Base-by-base conservation (phyloP, 257 asterid genomes). In the Leonotis leonurus region DNA sequence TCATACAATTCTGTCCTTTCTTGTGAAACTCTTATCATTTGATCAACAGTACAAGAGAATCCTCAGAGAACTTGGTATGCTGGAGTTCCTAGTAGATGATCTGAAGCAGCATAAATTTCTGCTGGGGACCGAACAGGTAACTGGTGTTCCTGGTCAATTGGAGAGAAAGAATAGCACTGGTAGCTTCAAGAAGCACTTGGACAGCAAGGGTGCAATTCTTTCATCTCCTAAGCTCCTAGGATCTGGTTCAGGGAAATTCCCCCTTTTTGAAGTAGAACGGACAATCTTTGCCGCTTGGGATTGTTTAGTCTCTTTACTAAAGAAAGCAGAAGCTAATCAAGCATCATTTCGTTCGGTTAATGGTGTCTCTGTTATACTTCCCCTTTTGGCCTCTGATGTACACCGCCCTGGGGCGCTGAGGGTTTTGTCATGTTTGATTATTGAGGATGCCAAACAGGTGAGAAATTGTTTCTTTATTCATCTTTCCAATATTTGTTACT, bases 21-120 rank as follows among this genome's bases (percentile, higher is more conserved):
- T 93, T n/a, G 95, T 87, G 41, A 93, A 93, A 68, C 96, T 93
- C 63, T 74, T 89, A 64, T 93, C 99, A 60, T 93, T 93, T 64
- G 96, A 93, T 80, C 97, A 84, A 80, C 99, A 87, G 63, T 93
- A 93, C 86, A 93, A 89, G 81, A 93, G 84, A 78, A 85, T 89
- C 33, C 84, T 93, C 37, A 84, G 99, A 71, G 97, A 93, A 78
- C 96, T 89, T 74, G 99, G 99, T 54, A 93, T 93, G 69, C 81
- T 93, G 77, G 99, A 89, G 82, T 95, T 93, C 76, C 75, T 93
- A 64, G 75, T 93, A 64, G 99, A 93, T 78, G 99, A 93, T 84
- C 81, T 93, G 64, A 89, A 87, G 83, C 95, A 87, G 80, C 94
- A 89, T 69, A 87, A 77, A 68, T 81, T 87, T 77, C 86, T 86